Conservation (phyloP, 495 filamentous ascomycete genomes). For the Penicillium bialowiezense region DNA sequence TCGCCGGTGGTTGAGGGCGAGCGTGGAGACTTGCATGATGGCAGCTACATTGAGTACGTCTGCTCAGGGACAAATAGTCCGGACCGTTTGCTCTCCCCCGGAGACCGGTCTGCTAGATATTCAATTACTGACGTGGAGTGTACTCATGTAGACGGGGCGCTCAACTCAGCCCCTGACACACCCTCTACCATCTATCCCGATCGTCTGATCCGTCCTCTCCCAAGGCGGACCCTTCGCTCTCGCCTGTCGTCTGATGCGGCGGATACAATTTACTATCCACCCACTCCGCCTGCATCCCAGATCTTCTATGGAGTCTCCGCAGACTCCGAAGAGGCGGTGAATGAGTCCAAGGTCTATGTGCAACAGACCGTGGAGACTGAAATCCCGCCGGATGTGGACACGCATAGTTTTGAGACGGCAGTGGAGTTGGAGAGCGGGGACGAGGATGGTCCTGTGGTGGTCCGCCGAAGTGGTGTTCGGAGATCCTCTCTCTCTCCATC, state of each 20-base stretch:
- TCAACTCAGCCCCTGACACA: constrained; percentile 65
- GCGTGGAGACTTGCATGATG: constrained; percentile 40
- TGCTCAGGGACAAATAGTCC: constrained; percentile 24
- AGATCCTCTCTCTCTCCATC: constrained; percentile 36
- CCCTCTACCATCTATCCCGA: constrained; percentile 76
- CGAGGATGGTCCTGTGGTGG: constrained; percentile 44
- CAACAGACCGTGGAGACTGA: constrained; percentile 41
- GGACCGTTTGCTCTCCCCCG: constrained; percentile 10
- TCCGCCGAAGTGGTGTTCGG: constrained; percentile 44
- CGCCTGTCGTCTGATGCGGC: constrained; percentile 81
- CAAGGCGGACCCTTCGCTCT: constrained; percentile 80
- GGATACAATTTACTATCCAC: constrained; percentile 76
- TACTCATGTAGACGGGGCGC: constrained; percentile 45
- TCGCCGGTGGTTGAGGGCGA: constrained; percentile 34
- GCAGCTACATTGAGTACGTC: constrained; percentile 50
- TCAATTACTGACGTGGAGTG: constrained; percentile 43
- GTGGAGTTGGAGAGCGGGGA: constrained; percentile 46
- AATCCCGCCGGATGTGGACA: constrained; percentile 48
- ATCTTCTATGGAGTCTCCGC: constrained; percentile 75
- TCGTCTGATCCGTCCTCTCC: constrained; percentile 89
- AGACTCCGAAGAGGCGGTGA: constrained; percentile 36
- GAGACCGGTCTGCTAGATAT: constrained; percentile 27
- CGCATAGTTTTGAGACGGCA: constrained; percentile 37
- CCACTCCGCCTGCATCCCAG: constrained; percentile 60
- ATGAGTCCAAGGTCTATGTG: constrained; percentile 46